Evolutionary conservation across 129 eudicot genomes (phyloP), one percentile per base, ranked within the genome.

Genomic region (Escallonia rubra): DNA sequence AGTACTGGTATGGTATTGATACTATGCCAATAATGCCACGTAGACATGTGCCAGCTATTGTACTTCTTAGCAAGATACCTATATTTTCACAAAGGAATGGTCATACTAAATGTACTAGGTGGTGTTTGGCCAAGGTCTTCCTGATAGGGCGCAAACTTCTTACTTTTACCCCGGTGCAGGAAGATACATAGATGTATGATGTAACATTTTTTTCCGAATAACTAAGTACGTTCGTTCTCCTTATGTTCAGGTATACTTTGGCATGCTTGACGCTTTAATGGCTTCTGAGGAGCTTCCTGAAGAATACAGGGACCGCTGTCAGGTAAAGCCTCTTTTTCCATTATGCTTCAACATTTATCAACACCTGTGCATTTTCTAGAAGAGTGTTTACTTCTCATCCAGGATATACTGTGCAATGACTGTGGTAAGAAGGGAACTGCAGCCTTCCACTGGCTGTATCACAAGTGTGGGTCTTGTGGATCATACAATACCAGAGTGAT

Each of bases 181-280:
- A 23, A 23, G 34, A 23, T 23, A 23, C 34, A 50, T 11, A 50
- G 12, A 9, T 50, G 10, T 50, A 50, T 8, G 10, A 8, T 3
- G 34, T 54, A 54, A 54, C 23, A 54, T 8, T 14, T 54, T 16
- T 12, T 8, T 3, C 34, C 34, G 34, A 23, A 23, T 23, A 23
- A 23, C 34, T 23, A 23, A 23, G 11, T 11, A 23, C 10, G 2
- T 16, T 4, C 7, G 34, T 34, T 8, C 3, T 23, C 13, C 15
- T 70, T 8, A 4, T 10, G 41, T 41, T 38, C 67, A 93, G 98
- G 98, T 93, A 55, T 93, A 89, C 76, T 93, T 93, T 61, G 95
- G 96, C 52, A 93, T 93, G 98, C 96, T 93, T 68, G 98, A 93
- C 72, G 98, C 98, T 69, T 74, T 93, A 61, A 85, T 93, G 93